Evolutionary conservation across 2,329 filamentous ascomycete genomes (phyloP), one percentile per base, ranked within the genome.

Genomic region (Trichoderma aggressivum): DNA sequence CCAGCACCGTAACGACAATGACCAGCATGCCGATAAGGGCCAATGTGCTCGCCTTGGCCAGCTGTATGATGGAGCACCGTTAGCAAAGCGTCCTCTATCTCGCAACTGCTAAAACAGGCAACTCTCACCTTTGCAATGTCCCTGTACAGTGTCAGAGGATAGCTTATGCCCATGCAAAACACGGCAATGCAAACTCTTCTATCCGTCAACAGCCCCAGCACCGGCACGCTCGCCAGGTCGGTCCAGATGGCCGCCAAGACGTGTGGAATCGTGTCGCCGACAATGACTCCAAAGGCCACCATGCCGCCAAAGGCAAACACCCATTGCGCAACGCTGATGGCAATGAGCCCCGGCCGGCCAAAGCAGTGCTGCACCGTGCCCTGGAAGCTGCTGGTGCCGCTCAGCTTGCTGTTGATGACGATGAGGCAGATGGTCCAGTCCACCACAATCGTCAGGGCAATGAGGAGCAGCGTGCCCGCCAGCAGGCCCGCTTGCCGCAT

Each of bases 371-470:
- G 91, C 79, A 99, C 94, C 0, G 96, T 99, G 50, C 94, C 92
- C 83, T 99, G 96, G 79, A 98, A 99, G 70, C 92, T 97, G 80
- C 94, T 92, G 70, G 94, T 92, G 58, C 96, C 96, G 81, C 93
- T 97, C 75, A 99, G 86, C 85, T 99, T 99, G 80, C 93, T 97
- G 82, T 99, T 99, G 81, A 98, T 90, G 75, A 99, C 96, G 78
- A 99, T 98, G 73, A 99, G 87, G 59, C 94, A 91, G 75, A 99
- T 98, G 5, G 96, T 99, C 96, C 96, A 99, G 85, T 99, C 96
- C 70, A 99, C 89, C 3, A 93, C 90, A 28, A 96, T 80, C 0
- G 96, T 98, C 74, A 99, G 86, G 7, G 82, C 86, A 30, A 97
- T 82, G 24, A 99, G 87, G 70, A 99, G 87, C 60, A 94, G 77